Evolutionary conservation across 805 yeast genomes (phyloP).

Genomic region (Candida rishiriensis): DNA sequence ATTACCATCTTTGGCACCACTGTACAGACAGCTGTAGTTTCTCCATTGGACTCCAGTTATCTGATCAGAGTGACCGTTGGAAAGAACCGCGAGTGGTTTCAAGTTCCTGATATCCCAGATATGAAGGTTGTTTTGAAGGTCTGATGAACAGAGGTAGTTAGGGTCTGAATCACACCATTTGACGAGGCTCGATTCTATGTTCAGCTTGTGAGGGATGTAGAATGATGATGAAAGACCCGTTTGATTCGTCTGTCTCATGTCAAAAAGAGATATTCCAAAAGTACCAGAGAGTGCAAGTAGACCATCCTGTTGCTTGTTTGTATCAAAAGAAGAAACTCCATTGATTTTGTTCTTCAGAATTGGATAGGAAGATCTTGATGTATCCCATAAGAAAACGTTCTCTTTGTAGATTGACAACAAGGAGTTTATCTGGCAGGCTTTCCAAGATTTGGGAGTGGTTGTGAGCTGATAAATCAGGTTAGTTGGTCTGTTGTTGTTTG

Average conservation of each 20-base stretch:
- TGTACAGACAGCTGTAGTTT: slow-evolving; percentile 33
- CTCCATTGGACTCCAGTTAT: slow-evolving; percentile 62
- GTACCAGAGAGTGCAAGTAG: slow-evolving; percentile 62
- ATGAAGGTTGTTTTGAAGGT: slow-evolving; percentile 45
- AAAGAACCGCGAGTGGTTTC: slow-evolving; percentile 45
- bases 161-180: slow-evolving; percentile 64
- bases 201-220: slow-evolving; percentile 36
- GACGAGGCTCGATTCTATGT: slow-evolving; percentile 36
- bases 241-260: slow-evolving; percentile 48
- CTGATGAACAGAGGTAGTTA: slow-evolving; percentile 61
- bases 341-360: slow-evolving; percentile 45
- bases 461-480: slow-evolving; percentile 32
- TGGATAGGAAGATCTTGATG: slow-evolving; percentile 56
- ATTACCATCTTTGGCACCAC: slow-evolving; percentile 62
- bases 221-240: slow-evolving; percentile 29
- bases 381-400: slow-evolving; percentile 74
- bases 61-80: slow-evolving; percentile 48
- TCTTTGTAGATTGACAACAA: slow-evolving; percentile 63
- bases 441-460: slow-evolving; percentile 39
- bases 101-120: slow-evolving; percentile 73
- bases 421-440: slow-evolving; percentile 37
- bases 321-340: slow-evolving; percentile 50
- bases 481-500: slow-evolving; percentile 19
- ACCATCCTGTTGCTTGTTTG: slow-evolving; percentile 42
- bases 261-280: slow-evolving; percentile 72